Base-by-base conservation (phyloP, 2,329 filamentous ascomycete genomes). In the Calonectria leucothoes region DNA sequence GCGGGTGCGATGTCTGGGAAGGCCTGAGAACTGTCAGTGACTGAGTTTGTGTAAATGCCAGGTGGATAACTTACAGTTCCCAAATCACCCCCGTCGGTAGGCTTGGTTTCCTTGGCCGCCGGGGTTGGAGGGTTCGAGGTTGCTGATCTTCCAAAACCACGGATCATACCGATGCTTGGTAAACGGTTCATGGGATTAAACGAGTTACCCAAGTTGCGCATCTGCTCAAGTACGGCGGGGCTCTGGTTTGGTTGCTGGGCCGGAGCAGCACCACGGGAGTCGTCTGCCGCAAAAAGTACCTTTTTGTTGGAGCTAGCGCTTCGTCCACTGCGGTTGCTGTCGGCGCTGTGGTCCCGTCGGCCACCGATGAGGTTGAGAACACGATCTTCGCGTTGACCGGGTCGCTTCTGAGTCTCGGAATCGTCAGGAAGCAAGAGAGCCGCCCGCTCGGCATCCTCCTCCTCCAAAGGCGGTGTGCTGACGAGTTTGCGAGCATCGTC, bases 401-500 rank as follows among this genome's bases (percentile, higher is more conserved):
- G 80, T 74, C 78, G 82, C 55, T 82, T 83, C 14, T 69, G 69
- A 10, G 75, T 76, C 14, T 85, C 84, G 15, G 76, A 69, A 35
- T 87, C 84, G 12, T 86, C 84, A 4, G 78, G 78, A 82, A 84
- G 88, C 10, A 89, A 81, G 2, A 89, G 89, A 76, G 87, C 90
- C 49, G 88, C 86, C 45, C 89, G 91, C n/a, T 89, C 86, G 11
- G 90, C 91, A 70, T 91, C 91, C 45, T 92, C 91, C 45, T 93
- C 91, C 3, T 92, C 91, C 0, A 86, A 89, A 17, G 91, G 87
- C 42, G 93, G 92, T 1, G 94, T 94, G 80, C 92, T 94, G 75
- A 99, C 94, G 14, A 99, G 90, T 82, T 95, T 96, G 59, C 95
- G 91, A 20, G 96, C 97, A 80, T 99, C 97, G 79, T 98, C 97